Evolutionary conservation across 805 yeast species (phyloP).

Genomic region (Debaryomyces castellii): DNA sequence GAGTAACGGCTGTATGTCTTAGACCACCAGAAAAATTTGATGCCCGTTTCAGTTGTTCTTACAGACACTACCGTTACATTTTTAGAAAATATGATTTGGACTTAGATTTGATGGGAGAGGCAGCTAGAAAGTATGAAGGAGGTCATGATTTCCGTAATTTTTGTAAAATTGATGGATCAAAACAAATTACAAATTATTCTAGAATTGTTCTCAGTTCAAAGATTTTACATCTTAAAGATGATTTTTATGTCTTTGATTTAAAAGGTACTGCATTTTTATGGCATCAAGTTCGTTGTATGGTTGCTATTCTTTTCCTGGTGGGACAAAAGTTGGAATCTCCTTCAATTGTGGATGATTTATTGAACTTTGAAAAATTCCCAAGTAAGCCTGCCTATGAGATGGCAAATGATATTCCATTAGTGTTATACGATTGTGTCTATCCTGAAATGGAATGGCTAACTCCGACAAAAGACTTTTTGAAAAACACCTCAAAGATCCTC

Average conservation of each 20-base stretch:
- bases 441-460: conserved; percentile 69
- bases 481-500: conserved; percentile 29
- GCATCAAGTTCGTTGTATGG: conserved; percentile 98
- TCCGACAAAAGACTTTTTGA: conserved; percentile 25
- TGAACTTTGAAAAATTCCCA: conserved; percentile 58
- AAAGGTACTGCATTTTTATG: conserved; percentile 90
- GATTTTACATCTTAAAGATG: conserved; percentile 42
- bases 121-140: conserved; percentile 64
- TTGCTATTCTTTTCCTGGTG: conserved; percentile 74
- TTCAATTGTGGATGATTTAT: conserved; percentile 51
- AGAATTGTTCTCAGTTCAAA: conserved; percentile 59
- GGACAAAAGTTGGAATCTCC: conserved; percentile 78
- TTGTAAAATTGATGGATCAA: conserved; percentile 92
- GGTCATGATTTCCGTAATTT: conserved; percentile 90
- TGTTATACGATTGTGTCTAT: conserved; percentile 81
- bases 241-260: conserved; percentile 68
- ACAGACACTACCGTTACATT: conserved; percentile 82
- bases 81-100: conserved; percentile 62
- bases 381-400: conserved; percentile 78
- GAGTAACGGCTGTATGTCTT: conserved; percentile 77
- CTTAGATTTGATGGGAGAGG: conserved; percentile 64
- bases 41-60: conserved; percentile 88
- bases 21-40: conserved; percentile 83
- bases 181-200: conserved; percentile 79
- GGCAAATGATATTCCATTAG: conserved; percentile 88